Base-by-base conservation (phyloP, 495 filamentous ascomycete genomes). In the Tuber melanosporum region DNA sequence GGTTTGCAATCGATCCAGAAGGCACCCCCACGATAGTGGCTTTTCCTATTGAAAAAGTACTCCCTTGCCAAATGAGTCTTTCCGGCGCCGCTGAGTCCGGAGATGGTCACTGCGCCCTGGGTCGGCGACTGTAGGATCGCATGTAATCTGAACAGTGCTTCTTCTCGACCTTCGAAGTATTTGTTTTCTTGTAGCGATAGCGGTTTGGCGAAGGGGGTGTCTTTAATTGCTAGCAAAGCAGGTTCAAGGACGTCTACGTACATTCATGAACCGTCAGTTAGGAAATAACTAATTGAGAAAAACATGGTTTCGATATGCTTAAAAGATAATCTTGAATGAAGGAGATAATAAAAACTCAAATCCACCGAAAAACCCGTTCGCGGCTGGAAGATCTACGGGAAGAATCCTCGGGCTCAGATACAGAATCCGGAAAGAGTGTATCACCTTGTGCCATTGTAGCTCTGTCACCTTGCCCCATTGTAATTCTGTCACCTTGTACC, bases 61-160 rank as follows among this genome's bases (percentile, higher is more conserved):
- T 95, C 88, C 10, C 93, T 87, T 47, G 92, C 92, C n/a, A 95
- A 85, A 82, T 94, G 92, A 0, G 92, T 92, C 84, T 95, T 95
- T 36, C 93, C 93, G 1, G 89, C 89, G 20, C 93, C 93, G n/a
- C 92, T 90, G 45, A 92, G 88, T 70, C 91, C 91, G 77, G 89
- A 89, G 49, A 95, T 88, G 12, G 94, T 85, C 8, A 94, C 91
- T 20, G 89, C 91, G 36, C 92, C 86, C 79, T 87, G 87, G 78
- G 89, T 90, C 19, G 86, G 85, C 76, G 92, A 90, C 78, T 87
- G 90, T 22, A 95, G 85, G 79, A 92, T 88, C 74, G 87, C 86
- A 78, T 94, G 91, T 15, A 95, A 84, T 15, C 88, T 85, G n/a
- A 87, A 86, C 12, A 94, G 84, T 79, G 94, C 91, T 71, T 89